A percentile compares a stretch with the other conserved stretches of the same genome.
Evolutionary conservation across 2,329 filamentous ascomycete species (phyloP).

Genomic region (Paraconiothyrium brasiliense): DNA sequence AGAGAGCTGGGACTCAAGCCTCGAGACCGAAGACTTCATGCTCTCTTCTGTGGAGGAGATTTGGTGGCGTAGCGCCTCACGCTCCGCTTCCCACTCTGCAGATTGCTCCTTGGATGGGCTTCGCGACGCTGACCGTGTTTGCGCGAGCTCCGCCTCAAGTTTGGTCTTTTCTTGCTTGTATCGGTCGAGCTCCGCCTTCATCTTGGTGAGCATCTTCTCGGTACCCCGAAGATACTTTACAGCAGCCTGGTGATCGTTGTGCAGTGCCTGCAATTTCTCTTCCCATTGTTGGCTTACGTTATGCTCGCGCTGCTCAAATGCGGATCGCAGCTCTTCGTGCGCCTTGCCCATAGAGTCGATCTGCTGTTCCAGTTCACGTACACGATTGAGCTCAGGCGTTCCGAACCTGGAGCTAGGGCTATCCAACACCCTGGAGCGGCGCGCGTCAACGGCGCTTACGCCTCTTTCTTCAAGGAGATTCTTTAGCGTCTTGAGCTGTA

Average conservation of each 20-base stretch:
- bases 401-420: constrained; percentile 78
- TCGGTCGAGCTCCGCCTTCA: constrained; percentile 95
- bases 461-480: constrained; percentile 90
- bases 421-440: constrained; percentile 76
- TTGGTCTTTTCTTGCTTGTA: constrained; percentile 88
- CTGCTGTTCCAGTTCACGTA: constrained; percentile 88
- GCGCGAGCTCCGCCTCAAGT: constrained; percentile 82
- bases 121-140: constrained; percentile 54
- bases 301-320: constrained; percentile 80
- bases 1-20: constrained; percentile 76
- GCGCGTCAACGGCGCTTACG: constrained; percentile 77
- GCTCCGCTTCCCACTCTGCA: constrained; percentile 79
- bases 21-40: constrained; percentile 70
- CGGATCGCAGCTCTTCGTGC: constrained; percentile 84
- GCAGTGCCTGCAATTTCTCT: constrained; percentile 90
- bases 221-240: constrained; percentile 98
- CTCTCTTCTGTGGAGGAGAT: constrained; percentile 75
- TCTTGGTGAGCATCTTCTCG: constrained; percentile 98
- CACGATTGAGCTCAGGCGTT: constrained; percentile 79
- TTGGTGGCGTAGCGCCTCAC: constrained; percentile 71
- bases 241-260: constrained; percentile 97
- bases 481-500: constrained; percentile 93
- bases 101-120: constrained; percentile 56
- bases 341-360: constrained; percentile 78
- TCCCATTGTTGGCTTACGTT: constrained; percentile 90